These are phyloP conservation scores for Suhomyces ambrosiae DNA, from an alignment of 1,139 yeast genomes.

Conservation along the genomic window DNA sequence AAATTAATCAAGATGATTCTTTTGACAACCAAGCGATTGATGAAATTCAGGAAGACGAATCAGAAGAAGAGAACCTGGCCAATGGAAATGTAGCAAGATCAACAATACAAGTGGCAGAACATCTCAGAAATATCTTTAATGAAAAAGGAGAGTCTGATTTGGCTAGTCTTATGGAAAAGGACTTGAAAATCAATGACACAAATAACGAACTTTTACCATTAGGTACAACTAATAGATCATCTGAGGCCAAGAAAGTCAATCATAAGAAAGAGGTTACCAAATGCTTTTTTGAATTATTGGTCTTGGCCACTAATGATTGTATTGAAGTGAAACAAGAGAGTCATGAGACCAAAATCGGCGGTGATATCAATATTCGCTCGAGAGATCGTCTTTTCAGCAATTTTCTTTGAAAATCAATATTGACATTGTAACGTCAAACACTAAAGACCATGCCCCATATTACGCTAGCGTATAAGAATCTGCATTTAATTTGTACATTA, in stretches of 20 bases:
- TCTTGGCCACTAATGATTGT: conserved; percentile 79
- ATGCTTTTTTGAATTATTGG: conserved; percentile 80
- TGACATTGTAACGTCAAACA: conserved; percentile 9
- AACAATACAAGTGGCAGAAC: conserved; percentile 58
- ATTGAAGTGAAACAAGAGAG: conserved; percentile 59
- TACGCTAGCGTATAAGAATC: no score
- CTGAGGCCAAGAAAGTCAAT: conserved; percentile 24
- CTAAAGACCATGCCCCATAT: no score
- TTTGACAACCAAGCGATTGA: conserved; percentile 7
- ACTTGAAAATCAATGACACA: conserved; percentile 24
- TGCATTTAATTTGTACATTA: conserved; percentile 22
- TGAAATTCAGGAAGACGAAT: conserved; percentile 11
- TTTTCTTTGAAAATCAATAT: conserved; percentile 32
- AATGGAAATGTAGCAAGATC: conserved; percentile 38
- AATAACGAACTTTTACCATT: conserved; percentile 27
- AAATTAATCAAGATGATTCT: conserved; percentile 11
- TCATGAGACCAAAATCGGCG: conserved; percentile 48
- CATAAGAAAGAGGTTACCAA: conserved; percentile 66
- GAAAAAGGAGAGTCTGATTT: conserved; percentile 33
- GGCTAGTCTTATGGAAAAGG: conserved; percentile 44
- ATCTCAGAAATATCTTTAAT: conserved; percentile 43
- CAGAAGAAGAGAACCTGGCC: conserved; percentile 16
- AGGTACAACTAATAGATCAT: conserved; percentile 26
- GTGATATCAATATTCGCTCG: conserved; percentile 56
- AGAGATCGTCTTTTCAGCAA: conserved; percentile 51